Percentiles rank a stretch among this genome's conserved stretches.
phyloP scores from a whole-genome alignment of 371 early-diverging fungal species.

The Blyttiomyces sp. region DNA sequence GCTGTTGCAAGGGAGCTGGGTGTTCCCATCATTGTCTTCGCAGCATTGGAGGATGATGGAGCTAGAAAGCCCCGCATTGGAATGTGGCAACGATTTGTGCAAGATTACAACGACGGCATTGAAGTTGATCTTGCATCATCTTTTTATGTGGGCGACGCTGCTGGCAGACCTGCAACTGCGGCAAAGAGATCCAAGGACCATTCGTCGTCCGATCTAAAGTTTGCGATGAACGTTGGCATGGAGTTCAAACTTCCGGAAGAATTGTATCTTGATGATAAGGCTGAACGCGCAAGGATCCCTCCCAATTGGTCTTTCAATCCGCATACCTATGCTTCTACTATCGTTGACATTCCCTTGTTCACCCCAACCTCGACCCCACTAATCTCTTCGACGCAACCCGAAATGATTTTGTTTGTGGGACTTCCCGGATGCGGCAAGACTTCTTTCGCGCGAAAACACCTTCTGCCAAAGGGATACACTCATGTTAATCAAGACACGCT shows the following conservation, averaged over 20 bases:
- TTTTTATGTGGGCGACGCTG: constrained; percentile 86
- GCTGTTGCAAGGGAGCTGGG: constrained; percentile 30
- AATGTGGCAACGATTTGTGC: constrained; percentile 71
- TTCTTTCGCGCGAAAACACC: constrained; percentile 59
- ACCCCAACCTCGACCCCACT: constrained; percentile 2
- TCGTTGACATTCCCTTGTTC: neutral
- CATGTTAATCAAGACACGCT: constrained; percentile 84
- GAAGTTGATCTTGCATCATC: neutral
- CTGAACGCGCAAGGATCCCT: constrained; percentile 10
- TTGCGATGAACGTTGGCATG: constrained; percentile 73
- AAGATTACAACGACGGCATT: constrained; percentile 39
- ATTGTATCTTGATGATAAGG: constrained; percentile 51
- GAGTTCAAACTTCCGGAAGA: constrained; percentile 83
- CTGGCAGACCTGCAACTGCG: constrained; percentile 60
- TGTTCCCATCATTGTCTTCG: constrained; percentile 54
- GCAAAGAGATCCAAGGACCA: constrained; percentile 64
- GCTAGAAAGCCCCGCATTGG: constrained; percentile 84
- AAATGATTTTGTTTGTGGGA: constrained; percentile 77
- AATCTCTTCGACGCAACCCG: constrained; percentile 38
- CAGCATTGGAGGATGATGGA: constrained; percentile 61
- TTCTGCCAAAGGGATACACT: constrained; percentile 63
- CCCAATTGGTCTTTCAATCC: constrained; percentile 60
- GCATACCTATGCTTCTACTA: constrained; percentile 27
- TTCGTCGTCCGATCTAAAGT: constrained; percentile 77
- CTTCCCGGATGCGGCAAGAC: constrained; percentile 87